Percentiles rank a stretch among this genome's conserved stretches.
phyloP scores from a whole-genome alignment of 306 rosid genomes.

The Mimosa pudica region DNA sequence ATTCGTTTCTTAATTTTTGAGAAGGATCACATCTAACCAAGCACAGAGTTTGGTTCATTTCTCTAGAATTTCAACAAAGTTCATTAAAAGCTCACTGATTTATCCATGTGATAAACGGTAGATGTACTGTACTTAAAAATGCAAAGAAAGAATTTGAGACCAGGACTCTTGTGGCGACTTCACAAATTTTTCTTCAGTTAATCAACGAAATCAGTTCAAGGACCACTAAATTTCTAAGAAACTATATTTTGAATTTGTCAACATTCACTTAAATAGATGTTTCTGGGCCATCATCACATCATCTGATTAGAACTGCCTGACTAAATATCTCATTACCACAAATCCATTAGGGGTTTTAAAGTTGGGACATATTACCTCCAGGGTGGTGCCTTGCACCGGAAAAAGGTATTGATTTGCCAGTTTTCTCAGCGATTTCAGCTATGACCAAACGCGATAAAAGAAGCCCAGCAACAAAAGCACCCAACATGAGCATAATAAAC shows the following conservation, averaged over 20 bases:
- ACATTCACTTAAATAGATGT: background rate
- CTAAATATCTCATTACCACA: background rate
- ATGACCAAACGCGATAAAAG: slow-evolving; percentile 64
- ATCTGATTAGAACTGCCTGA: background rate
- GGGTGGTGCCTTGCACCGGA: slow-evolving; percentile 36
- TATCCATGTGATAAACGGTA: background rate
- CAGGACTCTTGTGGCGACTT: background rate
- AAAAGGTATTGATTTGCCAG: slow-evolving; percentile 37
- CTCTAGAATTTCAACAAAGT: background rate
- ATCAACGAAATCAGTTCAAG: background rate
- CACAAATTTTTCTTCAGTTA: background rate
- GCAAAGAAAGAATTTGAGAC: background rate
- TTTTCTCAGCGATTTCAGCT: slow-evolving; percentile 60
- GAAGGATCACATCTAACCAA: background rate
- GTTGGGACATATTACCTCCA: slow-evolving; percentile 50
- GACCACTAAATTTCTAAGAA: background rate
- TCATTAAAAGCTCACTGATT: background rate
- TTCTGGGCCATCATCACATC: background rate
- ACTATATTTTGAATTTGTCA: background rate
- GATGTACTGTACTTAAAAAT: background rate
- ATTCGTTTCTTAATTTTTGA: background rate
- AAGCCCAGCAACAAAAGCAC: slow-evolving; percentile 79
- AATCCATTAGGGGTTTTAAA: background rate
- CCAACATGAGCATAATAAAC: slow-evolving; percentile 57
- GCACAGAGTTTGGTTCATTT: background rate